phyloP scores from a whole-genome alignment of 2,329 filamentous ascomycete genomes.

The Alternaria longipes region DNA sequence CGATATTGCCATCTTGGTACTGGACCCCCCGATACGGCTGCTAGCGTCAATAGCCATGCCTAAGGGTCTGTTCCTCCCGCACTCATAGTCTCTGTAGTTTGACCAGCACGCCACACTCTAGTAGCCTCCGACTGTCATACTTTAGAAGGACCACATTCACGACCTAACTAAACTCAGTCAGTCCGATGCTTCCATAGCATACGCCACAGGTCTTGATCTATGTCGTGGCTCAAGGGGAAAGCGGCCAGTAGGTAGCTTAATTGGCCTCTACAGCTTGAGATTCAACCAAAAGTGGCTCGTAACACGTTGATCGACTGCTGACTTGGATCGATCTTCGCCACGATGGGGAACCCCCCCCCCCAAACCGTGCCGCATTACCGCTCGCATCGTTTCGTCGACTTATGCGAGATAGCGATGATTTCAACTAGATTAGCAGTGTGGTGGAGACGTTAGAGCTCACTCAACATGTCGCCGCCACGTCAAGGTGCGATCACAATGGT shows the following conservation, averaged over 20 bases:
- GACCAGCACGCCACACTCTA: not conserved
- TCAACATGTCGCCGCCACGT: not conserved
- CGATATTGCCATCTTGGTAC: not conserved
- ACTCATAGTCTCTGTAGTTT: not conserved
- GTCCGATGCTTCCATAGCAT: not conserved
- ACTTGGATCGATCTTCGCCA: constrained; percentile 3
- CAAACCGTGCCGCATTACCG: constrained; percentile 11
- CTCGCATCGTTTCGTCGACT: not conserved
- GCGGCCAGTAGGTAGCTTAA: not conserved
- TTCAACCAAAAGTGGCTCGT: not conserved
- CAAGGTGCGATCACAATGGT: not conserved
- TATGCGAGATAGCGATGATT: constrained; percentile 1
- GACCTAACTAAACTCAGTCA: not conserved
- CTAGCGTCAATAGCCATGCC: not conserved
- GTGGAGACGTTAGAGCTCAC: not conserved
- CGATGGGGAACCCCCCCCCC: constrained; percentile 1
- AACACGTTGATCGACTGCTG: not conserved
- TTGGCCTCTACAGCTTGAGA: not conserved
- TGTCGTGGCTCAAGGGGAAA: not conserved
- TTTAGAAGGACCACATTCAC: not conserved
- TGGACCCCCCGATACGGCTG: not conserved
- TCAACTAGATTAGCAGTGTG: not conserved
- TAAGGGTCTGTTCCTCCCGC: not conserved
- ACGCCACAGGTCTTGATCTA: not conserved
- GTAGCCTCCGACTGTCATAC: not conserved